Conservation (phyloP, 73 alveolate genomes). For the Symbiodinium natans region DNA sequence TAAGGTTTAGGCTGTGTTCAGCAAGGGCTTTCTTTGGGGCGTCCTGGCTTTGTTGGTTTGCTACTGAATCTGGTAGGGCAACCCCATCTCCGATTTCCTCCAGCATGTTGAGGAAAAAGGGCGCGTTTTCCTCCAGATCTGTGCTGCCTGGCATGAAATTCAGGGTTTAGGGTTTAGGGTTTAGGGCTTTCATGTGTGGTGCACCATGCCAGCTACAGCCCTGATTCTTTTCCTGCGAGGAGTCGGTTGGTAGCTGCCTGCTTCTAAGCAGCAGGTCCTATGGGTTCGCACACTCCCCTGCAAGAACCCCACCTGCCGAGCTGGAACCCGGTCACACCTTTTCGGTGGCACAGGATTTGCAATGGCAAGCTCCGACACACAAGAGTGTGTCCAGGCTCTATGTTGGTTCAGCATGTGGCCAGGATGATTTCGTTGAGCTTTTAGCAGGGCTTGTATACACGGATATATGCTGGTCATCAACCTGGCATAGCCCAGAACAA, state of each 20-base stretch:
- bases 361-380: not conserved
- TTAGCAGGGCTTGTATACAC: not conserved
- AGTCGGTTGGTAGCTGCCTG: too few species aligned
- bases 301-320: not conserved
- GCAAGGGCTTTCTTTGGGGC: too few species aligned
- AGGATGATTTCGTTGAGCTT: not conserved
- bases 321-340: not conserved
- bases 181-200: too few species aligned
- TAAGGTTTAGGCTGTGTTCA: too few species aligned
- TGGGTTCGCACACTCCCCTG: not conserved
- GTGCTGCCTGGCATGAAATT: too few species aligned
- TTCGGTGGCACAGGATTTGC: not conserved
- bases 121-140: not conserved
- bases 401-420: not conserved
- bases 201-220: too few species aligned
- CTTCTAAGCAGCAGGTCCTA: not conserved
- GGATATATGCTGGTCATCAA: too few species aligned
- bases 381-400: not conserved
- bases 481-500: not conserved
- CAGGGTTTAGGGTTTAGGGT: too few species aligned
- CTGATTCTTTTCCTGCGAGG: too few species aligned
- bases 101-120: not conserved
- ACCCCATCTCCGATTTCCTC: not conserved
- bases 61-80: not conserved
- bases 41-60: too few species aligned